phyloP scores from a whole-genome alignment of 1,284 basidiomycete species.

The Ustilago cynodontis region DNA sequence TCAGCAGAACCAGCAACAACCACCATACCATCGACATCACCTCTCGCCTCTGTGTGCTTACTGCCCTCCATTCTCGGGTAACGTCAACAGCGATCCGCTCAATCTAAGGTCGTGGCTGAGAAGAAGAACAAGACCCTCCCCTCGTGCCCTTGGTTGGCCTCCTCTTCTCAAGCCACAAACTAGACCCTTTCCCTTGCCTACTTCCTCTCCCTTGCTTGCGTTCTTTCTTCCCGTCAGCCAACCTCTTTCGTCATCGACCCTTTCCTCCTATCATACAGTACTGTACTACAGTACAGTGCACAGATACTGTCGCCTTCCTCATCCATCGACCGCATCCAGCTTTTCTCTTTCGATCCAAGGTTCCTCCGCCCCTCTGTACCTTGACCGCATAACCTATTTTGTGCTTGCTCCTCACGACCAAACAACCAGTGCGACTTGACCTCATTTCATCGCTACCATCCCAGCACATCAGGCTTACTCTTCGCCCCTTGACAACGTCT shows the following conservation, averaged over 20 bases:
- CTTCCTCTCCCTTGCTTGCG: not conserved
- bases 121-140: slow-evolving; percentile 18
- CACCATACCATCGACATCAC: not conserved
- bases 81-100: not conserved
- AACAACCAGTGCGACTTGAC: slow-evolving; percentile 6
- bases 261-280: not conserved
- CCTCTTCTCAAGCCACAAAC: slow-evolving; percentile 30
- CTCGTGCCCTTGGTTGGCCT: slow-evolving; percentile 4
- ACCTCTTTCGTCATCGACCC: slow-evolving; percentile 41
- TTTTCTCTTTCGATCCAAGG: not conserved
- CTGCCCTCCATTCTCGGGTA: not conserved
- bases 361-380: slow-evolving; percentile 3
- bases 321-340: slow-evolving; percentile 5
- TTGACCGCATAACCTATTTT: slow-evolving; percentile 2
- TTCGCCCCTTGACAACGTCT: too few relatives aligned
- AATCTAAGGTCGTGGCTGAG: slow-evolving; percentile 9
- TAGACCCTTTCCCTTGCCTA: slow-evolving; percentile 24
- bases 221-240: slow-evolving; percentile 4
- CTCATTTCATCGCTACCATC: slow-evolving; percentile 1
- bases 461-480: not conserved
- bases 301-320: slow-evolving; percentile 7
- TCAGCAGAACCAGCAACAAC: not conserved
- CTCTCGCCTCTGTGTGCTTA: slow-evolving; percentile 2
- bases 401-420: slow-evolving; percentile 2
- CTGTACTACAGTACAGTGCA: too few relatives aligned